Evolutionary conservation across 202 grass and related monocot genomes (phyloP).

Genomic region (Setaria italica): DNA sequence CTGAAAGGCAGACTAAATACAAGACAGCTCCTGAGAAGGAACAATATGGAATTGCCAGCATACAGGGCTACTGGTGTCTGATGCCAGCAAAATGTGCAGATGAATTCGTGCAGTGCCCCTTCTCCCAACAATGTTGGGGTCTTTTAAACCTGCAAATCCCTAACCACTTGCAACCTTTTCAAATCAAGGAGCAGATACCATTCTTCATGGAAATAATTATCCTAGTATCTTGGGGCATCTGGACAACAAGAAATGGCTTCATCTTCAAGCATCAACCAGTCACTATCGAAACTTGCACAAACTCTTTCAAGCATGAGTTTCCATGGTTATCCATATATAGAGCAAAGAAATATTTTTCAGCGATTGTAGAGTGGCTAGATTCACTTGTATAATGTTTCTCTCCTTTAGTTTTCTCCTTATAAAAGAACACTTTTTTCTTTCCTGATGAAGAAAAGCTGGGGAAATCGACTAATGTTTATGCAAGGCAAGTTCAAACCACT

Average conservation of each 20-base stretch:
- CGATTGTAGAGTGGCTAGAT: background rate
- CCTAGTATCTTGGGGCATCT: background rate
- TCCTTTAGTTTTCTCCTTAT: background rate
- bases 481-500: constrained; percentile 9
- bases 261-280: background rate
- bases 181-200: background rate
- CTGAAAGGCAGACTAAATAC: background rate
- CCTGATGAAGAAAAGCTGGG: constrained; percentile 24
- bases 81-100: no score
- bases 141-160: background rate
- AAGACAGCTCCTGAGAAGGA: no score
- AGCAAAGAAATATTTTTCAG: background rate
- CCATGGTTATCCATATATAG: background rate
- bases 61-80: no score
- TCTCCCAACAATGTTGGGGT: background rate
- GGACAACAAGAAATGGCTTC: background rate
- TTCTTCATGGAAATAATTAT: background rate
- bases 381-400: background rate
- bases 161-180: background rate
- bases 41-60: background rate
- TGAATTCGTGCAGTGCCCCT: background rate
- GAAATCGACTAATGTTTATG: constrained; percentile 12
- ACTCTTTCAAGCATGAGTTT: background rate
- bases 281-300: background rate
- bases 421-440: background rate